Percentiles rank a stretch among this genome's conserved stretches.
Conservation (phyloP, 1,139 yeast species). For the Candida labiduridarum region DNA sequence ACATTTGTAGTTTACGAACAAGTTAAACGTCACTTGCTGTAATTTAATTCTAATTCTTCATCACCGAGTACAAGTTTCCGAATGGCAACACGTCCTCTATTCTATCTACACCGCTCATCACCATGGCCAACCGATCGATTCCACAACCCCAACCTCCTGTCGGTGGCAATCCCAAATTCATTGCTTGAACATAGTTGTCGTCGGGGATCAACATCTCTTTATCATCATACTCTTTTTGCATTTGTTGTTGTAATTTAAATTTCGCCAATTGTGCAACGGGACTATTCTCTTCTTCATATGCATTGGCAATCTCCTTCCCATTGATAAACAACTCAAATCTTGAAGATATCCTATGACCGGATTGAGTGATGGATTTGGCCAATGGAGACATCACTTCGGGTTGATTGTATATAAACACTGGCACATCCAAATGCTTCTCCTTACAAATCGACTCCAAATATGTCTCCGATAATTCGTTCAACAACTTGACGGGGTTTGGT, state of each 20-base stretch:
- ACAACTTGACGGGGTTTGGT: constrained; percentile 54
- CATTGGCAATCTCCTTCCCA: constrained; percentile 85
- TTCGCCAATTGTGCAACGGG: constrained; percentile 70
- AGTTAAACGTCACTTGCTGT: constrained; percentile 22
- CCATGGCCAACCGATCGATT: constrained; percentile 84
- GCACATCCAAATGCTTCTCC: constrained; percentile 30
- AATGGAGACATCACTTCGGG: constrained; percentile 87
- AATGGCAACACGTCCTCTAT: constrained; percentile 83
- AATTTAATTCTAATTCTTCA: constrained; percentile 7
- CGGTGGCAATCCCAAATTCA: constrained; percentile 96
- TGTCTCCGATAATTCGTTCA: constrained; percentile 64
- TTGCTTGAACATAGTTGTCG: constrained; percentile 63
- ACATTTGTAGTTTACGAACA: constrained; percentile 70
- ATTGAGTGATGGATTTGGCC: constrained; percentile 60
- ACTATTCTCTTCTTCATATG: constrained; percentile 94
- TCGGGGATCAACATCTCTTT: constrained; percentile 73
- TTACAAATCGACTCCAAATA: constrained; percentile 66
- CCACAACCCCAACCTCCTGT: constrained; percentile 99
- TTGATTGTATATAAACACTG: constrained; percentile 79
- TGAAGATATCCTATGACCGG: constrained; percentile 49
- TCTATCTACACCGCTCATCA: constrained; percentile 61
- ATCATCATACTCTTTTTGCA: constrained; percentile 54
- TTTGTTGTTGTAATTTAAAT: constrained; percentile 56
- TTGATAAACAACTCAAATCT: constrained; percentile 84
- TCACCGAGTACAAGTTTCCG: constrained; percentile 77